A percentile compares a stretch with the other conserved stretches of the same genome.
phyloP scores from a whole-genome alignment of 106 monocot genomes.

The Acorus calamus region DNA sequence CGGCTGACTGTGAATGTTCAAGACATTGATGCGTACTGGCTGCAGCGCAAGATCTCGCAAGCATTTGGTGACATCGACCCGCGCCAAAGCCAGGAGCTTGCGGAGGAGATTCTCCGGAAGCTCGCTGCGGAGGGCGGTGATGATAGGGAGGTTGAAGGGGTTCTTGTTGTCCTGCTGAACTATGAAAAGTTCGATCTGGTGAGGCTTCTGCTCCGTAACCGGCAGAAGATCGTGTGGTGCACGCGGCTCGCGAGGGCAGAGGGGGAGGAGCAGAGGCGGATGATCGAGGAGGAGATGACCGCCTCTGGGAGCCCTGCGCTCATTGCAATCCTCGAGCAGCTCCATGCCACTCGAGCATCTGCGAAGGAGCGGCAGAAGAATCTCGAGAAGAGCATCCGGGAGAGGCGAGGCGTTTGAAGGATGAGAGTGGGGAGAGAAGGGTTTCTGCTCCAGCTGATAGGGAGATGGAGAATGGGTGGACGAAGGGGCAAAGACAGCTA shows the following conservation, averaged over 20 bases:
- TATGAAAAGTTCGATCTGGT: constrained; percentile 97
- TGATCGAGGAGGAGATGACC: constrained; percentile 92
- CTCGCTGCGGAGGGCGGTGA: constrained; percentile 55
- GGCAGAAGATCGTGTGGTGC: constrained; percentile 96
- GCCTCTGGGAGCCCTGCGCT: constrained; percentile 32
- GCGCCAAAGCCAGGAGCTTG: constrained; percentile 77
- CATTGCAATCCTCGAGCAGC: constrained; percentile 75
- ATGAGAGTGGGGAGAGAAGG: constrained; percentile 44
- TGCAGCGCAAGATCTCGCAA: constrained; percentile 93
- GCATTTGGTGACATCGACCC: constrained; percentile 83
- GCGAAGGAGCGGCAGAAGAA: constrained; percentile 97
- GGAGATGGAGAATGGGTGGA: constrained; percentile 67
- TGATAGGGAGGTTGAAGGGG: constrained; percentile 83
- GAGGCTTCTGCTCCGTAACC: constrained; percentile 77
- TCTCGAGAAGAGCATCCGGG: constrained; percentile 87
- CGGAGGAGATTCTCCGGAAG: constrained; percentile 82
- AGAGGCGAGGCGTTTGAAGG: constrained; percentile 86
- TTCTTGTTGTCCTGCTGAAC: constrained; percentile 75
- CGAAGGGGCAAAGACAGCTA: constrained; percentile 73
- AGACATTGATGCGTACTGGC: constrained; percentile 99
- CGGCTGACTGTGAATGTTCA: constrained; percentile 79
- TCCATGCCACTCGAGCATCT: constrained; percentile 96
- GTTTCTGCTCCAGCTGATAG: constrained; percentile 21
- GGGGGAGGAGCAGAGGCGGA: constrained; percentile 80
- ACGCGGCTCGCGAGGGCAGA: constrained; percentile 91